Percentiles rank a stretch among this genome's conserved stretches.
Evolutionary conservation across 78 protist genomes (phyloP).

Genomic region (Anaeramoeba ignava): DNA sequence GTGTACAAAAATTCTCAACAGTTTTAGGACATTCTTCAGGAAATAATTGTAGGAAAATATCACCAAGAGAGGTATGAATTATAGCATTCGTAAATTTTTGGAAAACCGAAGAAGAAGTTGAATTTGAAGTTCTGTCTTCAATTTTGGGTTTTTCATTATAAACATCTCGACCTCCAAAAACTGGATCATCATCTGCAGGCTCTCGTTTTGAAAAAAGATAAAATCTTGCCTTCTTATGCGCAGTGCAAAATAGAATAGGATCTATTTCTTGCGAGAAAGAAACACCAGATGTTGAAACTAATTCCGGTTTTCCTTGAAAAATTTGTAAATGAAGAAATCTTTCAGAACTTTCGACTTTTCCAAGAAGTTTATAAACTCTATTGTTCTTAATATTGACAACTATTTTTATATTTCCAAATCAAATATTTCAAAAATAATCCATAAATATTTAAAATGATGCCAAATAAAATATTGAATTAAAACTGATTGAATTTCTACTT

Average conservation of each 20-base stretch:
- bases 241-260: constrained; percentile 63
- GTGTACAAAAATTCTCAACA: constrained; percentile 83
- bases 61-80: constrained; percentile 76
- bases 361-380: background rate
- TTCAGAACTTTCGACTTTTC: background rate
- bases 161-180: constrained; percentile 63
- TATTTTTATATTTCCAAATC: no score
- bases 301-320: background rate
- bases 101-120: background rate
- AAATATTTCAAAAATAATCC: no score
- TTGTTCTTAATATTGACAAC: background rate
- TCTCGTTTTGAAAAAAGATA: constrained; percentile 65
- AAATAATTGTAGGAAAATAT: constrained; percentile 58
- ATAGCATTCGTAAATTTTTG: constrained; percentile 29
- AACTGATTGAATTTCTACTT: no score
- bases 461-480: no score
- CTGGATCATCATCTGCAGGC: constrained; percentile 45
- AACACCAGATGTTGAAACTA: background rate
- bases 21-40: constrained; percentile 82
- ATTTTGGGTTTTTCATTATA: constrained; percentile 80
- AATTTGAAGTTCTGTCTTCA: constrained; percentile 39
- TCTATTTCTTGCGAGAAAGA: constrained; percentile 26
- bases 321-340: background rate
- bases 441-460: no score
- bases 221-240: constrained; percentile 61